Evolutionary conservation across 108 stramenopile species (phyloP).

Genomic region (Pseudonitzschia delicatissima): DNA sequence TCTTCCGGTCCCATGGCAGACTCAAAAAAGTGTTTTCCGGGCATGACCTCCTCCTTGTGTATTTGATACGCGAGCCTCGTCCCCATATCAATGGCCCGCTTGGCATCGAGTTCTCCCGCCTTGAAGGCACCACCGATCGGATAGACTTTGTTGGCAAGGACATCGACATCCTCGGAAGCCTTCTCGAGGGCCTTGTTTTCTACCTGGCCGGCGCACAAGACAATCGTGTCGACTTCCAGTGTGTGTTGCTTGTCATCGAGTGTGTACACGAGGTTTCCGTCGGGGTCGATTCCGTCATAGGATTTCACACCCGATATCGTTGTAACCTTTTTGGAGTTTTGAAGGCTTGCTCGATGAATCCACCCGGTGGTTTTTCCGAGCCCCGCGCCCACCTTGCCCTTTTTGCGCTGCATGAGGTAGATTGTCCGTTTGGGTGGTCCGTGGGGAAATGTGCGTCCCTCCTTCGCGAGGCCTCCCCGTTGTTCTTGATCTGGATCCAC

Average conservation of each 20-base stretch:
- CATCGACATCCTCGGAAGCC: constrained; percentile 28
- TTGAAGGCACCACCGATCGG: constrained; percentile 92
- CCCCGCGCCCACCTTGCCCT: constrained; percentile 84
- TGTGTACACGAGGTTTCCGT: constrained; percentile 88
- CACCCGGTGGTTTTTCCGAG: constrained; percentile 97
- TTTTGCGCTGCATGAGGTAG: constrained; percentile 91
- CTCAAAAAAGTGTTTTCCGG: constrained; percentile 69
- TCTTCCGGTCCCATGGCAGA: constrained; percentile 57
- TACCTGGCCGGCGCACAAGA: constrained; percentile 95
- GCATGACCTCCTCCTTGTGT: constrained; percentile 55
- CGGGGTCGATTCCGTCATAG: constrained; percentile 89
- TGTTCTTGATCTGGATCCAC: constrained; percentile 66
- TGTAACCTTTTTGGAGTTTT: constrained; percentile 75
- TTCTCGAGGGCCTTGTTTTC: constrained; percentile 41
- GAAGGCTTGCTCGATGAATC: constrained; percentile 93
- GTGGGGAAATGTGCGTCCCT: background rate
- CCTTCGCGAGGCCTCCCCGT: constrained; percentile 59
- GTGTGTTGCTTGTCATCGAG: constrained; percentile 41
- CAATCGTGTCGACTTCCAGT: constrained; percentile 91
- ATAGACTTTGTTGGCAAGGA: constrained; percentile 58
- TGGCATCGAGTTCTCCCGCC: constrained; percentile 96
- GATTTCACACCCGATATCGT: constrained; percentile 73
- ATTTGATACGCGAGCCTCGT: constrained; percentile 87
- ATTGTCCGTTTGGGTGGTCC: constrained; percentile 58
- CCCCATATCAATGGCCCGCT: constrained; percentile 98